Conservation (phyloP, 164 flowering plant genomes). For the Paratinospora sagittata region DNA sequence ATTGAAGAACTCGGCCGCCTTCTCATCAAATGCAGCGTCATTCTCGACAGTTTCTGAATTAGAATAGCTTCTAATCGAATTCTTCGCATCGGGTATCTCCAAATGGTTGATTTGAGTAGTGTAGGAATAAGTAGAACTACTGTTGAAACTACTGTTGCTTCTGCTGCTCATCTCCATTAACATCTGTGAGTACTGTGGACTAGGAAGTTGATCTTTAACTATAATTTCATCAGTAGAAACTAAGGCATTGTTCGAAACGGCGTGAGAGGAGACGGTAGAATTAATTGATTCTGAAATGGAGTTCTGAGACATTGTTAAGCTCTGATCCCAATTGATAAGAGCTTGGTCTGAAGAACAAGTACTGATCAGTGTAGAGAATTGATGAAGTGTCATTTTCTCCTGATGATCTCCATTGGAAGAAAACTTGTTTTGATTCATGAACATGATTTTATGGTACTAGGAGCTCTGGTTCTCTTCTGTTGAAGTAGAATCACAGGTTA, state of each 20-base stretch:
- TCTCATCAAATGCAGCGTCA: background rate
- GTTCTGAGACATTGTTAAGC: background rate
- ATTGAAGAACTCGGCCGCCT: background rate
- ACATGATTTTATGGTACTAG: background rate
- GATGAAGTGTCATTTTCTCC: background rate
- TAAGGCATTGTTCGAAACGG: background rate
- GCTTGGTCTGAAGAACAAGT: background rate
- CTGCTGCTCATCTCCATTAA: background rate
- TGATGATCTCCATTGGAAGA: conserved; percentile 1
- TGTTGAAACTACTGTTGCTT: background rate
- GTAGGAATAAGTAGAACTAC: background rate
- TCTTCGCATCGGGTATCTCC: background rate
- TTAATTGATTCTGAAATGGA: background rate
- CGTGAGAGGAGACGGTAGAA: background rate
- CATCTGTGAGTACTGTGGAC: background rate
- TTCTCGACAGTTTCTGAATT: background rate
- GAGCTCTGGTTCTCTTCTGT: no score
- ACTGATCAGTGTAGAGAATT: no score
- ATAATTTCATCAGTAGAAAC: background rate
- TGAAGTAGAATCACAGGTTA: no score
- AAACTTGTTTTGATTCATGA: background rate
- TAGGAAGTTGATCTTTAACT: background rate
- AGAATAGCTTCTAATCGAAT: background rate
- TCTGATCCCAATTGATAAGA: background rate
- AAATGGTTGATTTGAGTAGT: background rate